Evolutionary conservation across 495 filamentous ascomycete species (phyloP), one percentile per base, ranked within the genome.

Genomic region (Tirmania nivea): DNA sequence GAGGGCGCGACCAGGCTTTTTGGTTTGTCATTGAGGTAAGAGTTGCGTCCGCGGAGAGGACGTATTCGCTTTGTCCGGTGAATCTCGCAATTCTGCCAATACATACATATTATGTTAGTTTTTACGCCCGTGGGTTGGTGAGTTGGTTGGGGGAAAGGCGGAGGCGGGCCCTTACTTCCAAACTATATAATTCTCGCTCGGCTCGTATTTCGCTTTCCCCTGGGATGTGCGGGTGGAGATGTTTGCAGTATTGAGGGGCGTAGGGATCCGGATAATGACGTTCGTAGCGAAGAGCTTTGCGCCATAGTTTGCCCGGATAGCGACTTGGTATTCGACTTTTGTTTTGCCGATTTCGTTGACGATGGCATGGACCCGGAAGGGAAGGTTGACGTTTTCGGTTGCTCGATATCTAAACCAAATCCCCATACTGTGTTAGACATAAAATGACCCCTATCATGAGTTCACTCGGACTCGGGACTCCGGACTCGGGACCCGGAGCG

Each of bases 301-400:
- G 52, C 86, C 86, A 65, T 94, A 99, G 68, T 96, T 99, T 57
- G 89, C 86, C 63, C 88, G 84, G 61, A 99, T 89, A 34, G 87
- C 87, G 58, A 99, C 92, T 69, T 86, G 93, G 69, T 96, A 99
- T 65, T 96, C 90, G 53, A 99, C 92, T 68, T 95, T 96, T 14
- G 88, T 93, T 62, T 88, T 93, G 58, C 89, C 87, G 52, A 95
- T 76, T 66, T 99, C 92, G 64, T 93, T 92, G 61, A 99, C 90
- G 61, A 95, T 99, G 56, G 88, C 88, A 65, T 96, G 92, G 52
- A 99, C 86, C 67, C 94, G 94, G 76, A 99, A 99, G 8, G 92
- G 92, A 14, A 99, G 74, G 66, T 99, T 99, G 65, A 99, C 89
- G 63, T 99, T 96, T 67, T 99, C 92, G 19, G 90, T 96, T n/a